Evolutionary conservation across 148 eudicot species (phyloP).

Genomic region (Dianthus caryophyllus): DNA sequence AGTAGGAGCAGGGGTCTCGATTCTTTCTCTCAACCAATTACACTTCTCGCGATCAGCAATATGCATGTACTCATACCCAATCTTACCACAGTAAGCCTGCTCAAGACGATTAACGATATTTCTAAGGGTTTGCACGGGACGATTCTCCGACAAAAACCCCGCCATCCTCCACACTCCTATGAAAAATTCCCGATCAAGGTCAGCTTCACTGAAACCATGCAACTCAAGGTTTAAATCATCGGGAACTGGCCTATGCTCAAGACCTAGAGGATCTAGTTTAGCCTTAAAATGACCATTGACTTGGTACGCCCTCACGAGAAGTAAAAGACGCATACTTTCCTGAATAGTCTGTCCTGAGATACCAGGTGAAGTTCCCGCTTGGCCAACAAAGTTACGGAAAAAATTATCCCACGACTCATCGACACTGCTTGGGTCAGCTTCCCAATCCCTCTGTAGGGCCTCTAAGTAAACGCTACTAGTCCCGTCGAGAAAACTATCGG

Average conservation of each 20-base stretch:
- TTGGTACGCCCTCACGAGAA: slow-evolving; percentile 91
- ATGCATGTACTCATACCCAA: slow-evolving; percentile 84
- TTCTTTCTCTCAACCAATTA: slow-evolving; percentile 87
- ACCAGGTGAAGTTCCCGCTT: slow-evolving; percentile 77
- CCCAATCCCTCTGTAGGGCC: slow-evolving; percentile 96
- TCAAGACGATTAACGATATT: slow-evolving; percentile 78
- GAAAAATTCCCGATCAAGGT: slow-evolving; percentile 87
- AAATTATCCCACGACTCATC: slow-evolving; percentile 98
- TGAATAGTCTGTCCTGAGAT: slow-evolving; percentile 91
- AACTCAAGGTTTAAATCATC: slow-evolving; percentile 64
- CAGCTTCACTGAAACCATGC: slow-evolving; percentile 79
- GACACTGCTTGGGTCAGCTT: slow-evolving; percentile 84
- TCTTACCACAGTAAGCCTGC: slow-evolving; percentile 90
- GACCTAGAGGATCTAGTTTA: slow-evolving; percentile 67
- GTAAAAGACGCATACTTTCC: slow-evolving; percentile 77
- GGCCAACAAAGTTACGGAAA: slow-evolving; percentile 87
- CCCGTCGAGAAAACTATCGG: slow-evolving; percentile 87
- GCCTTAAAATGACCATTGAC: slow-evolving; percentile 94
- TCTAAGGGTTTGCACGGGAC: slow-evolving; percentile 86
- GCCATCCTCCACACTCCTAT: slow-evolving; percentile 91
- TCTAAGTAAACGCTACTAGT: slow-evolving; percentile 93
- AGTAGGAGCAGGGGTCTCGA: slow-evolving; percentile 79
- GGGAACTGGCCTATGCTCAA: slow-evolving; percentile 63
- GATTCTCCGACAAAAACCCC: slow-evolving; percentile 23
- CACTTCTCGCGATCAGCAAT: slow-evolving; percentile 36